Evolutionary conservation across 768 basidiomycete genomes (phyloP).

Genomic region (Auricularia sp.): DNA sequence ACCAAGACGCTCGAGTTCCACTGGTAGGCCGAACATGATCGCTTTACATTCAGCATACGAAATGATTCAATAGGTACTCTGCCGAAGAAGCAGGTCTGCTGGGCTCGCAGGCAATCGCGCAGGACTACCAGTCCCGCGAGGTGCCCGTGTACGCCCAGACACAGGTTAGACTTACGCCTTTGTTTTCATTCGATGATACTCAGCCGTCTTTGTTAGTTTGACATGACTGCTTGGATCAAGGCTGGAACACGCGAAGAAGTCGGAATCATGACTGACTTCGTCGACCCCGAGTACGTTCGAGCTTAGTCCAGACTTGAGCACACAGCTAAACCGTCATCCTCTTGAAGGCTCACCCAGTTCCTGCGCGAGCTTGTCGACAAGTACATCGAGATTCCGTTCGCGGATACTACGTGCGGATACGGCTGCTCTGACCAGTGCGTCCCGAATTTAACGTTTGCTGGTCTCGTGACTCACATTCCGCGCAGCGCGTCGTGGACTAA

Average conservation of each 20-base stretch:
- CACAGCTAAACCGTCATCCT: neutral
- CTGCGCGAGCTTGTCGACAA: constrained; percentile 66
- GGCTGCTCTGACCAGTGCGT: constrained; percentile 87
- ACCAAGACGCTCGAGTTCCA: constrained; percentile 64
- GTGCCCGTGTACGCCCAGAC: constrained; percentile 70
- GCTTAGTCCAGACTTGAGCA: constrained; percentile 2
- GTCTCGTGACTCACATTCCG: constrained; percentile 4
- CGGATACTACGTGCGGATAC: constrained; percentile 85
- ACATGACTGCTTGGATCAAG: constrained; percentile 95
- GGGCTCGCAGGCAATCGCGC: constrained; percentile 65
- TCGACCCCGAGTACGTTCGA: constrained; percentile 44
- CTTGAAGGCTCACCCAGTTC: constrained; percentile 60
- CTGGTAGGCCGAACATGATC: constrained; percentile 28
- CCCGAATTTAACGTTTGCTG: neutral
- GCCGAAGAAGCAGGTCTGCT: constrained; percentile 14
- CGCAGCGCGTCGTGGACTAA: constrained; percentile 71
- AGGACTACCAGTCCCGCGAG: constrained; percentile 51
- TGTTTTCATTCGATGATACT: no score
- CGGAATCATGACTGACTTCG: constrained; percentile 73
- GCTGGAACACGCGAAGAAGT: constrained; percentile 62
- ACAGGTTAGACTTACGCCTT: constrained; percentile 15
- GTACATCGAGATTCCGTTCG: constrained; percentile 80
- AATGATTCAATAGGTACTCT: neutral
- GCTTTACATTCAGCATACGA: no score
- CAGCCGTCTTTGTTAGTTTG: constrained; percentile 33